Conservation (phyloP, 768 basidiomycete species). For the Tricholoma hemisulphureum region DNA sequence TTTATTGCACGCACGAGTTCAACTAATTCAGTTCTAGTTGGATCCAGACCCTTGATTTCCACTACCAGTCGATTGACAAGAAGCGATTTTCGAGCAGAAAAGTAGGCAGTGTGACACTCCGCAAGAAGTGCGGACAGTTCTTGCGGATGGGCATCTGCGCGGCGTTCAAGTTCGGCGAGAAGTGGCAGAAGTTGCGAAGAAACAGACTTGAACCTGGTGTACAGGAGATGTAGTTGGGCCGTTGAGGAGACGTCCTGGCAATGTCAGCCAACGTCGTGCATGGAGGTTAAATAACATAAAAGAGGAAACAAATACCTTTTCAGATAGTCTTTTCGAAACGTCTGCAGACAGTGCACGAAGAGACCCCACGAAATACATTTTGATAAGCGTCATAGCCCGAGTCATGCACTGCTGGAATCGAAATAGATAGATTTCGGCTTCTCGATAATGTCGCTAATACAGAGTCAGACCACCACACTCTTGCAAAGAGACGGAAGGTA, state of each 20-base stretch:
- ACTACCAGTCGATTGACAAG: conserved; percentile 71
- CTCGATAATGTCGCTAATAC: conserved; percentile 79
- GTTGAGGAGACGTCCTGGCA: conserved; percentile 72
- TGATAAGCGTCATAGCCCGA: conserved; percentile 95
- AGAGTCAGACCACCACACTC: background rate
- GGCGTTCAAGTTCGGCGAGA: conserved; percentile 80
- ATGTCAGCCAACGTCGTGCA: background rate
- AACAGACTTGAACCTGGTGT: conserved; percentile 80
- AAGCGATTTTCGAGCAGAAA: conserved; percentile 67
- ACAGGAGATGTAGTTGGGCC: conserved; percentile 81
- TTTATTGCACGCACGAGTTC: conserved; percentile 58
- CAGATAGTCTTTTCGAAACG: conserved; percentile 68
- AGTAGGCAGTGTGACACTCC: conserved; percentile 88
- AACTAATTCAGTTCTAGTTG: conserved; percentile 77
- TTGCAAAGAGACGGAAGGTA: background rate
- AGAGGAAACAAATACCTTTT: conserved; percentile 57
- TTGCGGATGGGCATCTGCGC: conserved; percentile 74
- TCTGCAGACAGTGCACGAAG: conserved; percentile 78
- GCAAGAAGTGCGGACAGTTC: conserved; percentile 76
- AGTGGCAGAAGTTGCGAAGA: conserved; percentile 73
- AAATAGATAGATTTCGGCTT: conserved; percentile 92
- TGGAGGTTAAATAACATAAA: background rate
- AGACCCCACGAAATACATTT: conserved; percentile 92
- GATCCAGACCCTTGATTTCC: conserved; percentile 83
- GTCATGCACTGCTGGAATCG: conserved; percentile 99